Base-by-base conservation (phyloP, 306 rosid genomes). In the Sesbania bispinosa region DNA sequence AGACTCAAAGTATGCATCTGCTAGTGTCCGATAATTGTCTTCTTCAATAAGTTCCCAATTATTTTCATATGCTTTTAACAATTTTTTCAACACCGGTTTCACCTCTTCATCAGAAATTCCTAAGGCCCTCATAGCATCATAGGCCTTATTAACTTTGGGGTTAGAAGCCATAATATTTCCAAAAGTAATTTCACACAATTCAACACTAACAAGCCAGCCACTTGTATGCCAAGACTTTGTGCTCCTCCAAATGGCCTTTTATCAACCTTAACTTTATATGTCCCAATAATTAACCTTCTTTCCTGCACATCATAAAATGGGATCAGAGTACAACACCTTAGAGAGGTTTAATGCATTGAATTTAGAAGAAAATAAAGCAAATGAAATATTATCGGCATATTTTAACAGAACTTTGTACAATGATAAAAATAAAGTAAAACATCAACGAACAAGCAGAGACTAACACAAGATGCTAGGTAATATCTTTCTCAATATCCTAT, bases 11-110 rank as follows among this genome's bases (percentile, higher is more conserved):
- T 84, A 90, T 18, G 97, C 88, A 21, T 90, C 96, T 24, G 84
- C 2, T 6, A 93, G 87, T 10, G 86, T 67, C 60, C 83, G 80
- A 73, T 85, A 93, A 62, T 93, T 90, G 80, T 87, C 94, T 19
- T 86, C 90, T 81, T 82, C 92, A 69, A 93, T 87, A 18, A 77
- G 84, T 19, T 86, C 81, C 97, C 96, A 93, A 1, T 83, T 81
- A 14, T 35, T 47, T 3, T 72, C 84, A 58, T 71, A 88, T 51
- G 83, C 26, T 11, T 15, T 52, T 19, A 87, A 32, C 36, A 93
- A 84, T 2, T 67, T 9, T 75, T 9, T 67, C 80, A 90, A 38
- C 30, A 87, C 78, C 0, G 94, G 93, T 57, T 69, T 84, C 71
- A 84, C 83, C 73, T 87, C 88, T 13, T 77, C 77, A 39, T 43